phyloP scores from a whole-genome alignment of 148 eudicot species.

The Cornus suecica region DNA sequence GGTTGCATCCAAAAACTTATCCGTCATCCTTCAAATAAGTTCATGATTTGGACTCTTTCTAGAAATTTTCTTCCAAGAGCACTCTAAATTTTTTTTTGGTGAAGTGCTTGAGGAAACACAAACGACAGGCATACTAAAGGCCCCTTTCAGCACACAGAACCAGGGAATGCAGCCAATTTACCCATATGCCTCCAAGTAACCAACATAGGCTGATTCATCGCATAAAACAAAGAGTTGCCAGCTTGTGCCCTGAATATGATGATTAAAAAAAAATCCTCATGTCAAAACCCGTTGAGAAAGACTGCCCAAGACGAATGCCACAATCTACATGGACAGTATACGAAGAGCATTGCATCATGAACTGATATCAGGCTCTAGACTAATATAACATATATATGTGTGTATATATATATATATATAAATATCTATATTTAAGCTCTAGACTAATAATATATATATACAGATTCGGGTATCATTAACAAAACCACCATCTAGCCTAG shows the following conservation, averaged over 20 bases:
- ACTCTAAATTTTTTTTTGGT: background rate
- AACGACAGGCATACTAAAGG: background rate
- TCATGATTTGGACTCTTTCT: background rate
- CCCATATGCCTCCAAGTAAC: constrained; percentile 21
- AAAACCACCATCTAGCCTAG: background rate
- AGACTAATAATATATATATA: background rate
- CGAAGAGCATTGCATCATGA: background rate
- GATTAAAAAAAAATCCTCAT: constrained; percentile 26
- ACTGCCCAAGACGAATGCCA: constrained; percentile 14
- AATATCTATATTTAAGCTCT: too few species aligned
- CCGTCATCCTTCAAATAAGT: background rate
- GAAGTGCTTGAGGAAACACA: constrained; percentile 12
- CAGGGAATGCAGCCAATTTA: constrained; percentile 20
- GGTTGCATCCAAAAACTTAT: constrained; percentile 12
- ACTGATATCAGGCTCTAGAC: constrained; percentile 2
- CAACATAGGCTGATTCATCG: constrained; percentile 30
- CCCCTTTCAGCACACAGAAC: constrained; percentile 10
- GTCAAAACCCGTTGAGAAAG: constrained; percentile 40
- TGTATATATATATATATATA: too few species aligned
- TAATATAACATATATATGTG: background rate
- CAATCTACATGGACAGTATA: constrained; percentile 13
- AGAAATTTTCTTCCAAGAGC: constrained; percentile 12
- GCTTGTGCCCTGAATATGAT: constrained; percentile 16
- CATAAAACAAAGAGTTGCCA: constrained; percentile 22
- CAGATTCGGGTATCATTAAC: background rate